Percentiles rank a stretch among this genome's conserved stretches.
These are phyloP conservation scores for Sclerotinia trifoliorum DNA, from an alignment of 2,329 filamentous ascomycete species.

Conservation along the genomic window DNA sequence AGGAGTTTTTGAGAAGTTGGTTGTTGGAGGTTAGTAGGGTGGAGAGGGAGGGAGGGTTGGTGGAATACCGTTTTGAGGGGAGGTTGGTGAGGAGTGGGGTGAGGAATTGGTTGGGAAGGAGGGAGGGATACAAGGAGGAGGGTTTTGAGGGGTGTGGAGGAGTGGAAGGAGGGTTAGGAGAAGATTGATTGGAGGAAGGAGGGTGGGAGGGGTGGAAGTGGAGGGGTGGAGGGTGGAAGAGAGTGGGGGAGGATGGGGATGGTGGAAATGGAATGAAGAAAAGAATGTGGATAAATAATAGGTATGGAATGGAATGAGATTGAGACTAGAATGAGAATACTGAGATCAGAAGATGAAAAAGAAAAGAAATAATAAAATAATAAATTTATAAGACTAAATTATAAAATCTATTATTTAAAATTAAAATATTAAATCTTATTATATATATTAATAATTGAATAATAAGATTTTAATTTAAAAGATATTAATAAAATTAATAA, in stretches of 20 bases:
- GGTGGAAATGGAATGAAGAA: background rate
- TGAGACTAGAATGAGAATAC: no score
- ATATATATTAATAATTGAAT: no score
- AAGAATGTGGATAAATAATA: no score
- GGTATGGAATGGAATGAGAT: no score
- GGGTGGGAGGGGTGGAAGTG: background rate
- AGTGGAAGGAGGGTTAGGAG: background rate
- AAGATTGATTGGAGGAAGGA: no score
- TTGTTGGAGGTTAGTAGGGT: background rate
- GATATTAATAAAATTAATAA: no score
- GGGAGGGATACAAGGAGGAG: conserved; percentile 12
- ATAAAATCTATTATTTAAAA: no score
- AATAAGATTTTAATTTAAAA: no score
- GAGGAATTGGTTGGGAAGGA: background rate
- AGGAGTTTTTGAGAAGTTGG: background rate
- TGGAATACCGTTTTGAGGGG: background rate
- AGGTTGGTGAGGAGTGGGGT: background rate
- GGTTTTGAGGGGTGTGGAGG: background rate
- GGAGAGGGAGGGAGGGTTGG: background rate
- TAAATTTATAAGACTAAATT: no score
- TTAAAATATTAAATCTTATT: no score
- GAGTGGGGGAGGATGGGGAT: conserved; percentile 13
- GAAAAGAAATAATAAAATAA: no score
- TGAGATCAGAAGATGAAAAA: no score
- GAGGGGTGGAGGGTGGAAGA: background rate